These are phyloP conservation scores for Fusarium veterinarium DNA, from an alignment of 2,329 filamentous ascomycete genomes.

Conservation along the genomic window DNA sequence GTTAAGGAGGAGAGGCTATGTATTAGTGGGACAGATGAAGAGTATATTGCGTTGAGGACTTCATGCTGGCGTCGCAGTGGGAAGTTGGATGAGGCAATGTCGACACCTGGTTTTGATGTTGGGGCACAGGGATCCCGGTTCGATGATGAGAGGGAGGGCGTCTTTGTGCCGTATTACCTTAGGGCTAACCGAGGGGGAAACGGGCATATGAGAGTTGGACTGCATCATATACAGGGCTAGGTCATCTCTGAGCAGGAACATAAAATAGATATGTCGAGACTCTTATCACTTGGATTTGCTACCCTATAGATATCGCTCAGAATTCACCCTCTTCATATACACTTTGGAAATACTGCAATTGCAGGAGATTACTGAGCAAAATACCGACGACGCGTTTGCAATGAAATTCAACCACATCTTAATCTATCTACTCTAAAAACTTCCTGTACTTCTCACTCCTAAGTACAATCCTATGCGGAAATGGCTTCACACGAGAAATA, in stretches of 20 bases:
- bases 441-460: not conserved
- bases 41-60: constrained; percentile 20
- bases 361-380: too few species aligned
- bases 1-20: constrained; percentile 7
- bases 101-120: not conserved
- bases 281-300: not conserved
- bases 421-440: not conserved
- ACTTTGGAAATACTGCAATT: too few species aligned
- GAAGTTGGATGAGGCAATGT: accelerated
- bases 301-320: accelerated
- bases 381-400: too few species aligned
- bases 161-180: constrained; percentile 23
- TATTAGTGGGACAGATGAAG: constrained; percentile 2
- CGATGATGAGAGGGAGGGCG: not conserved
- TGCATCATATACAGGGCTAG: not conserved
- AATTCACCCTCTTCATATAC: too few species aligned
- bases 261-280: accelerated
- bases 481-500: constrained; percentile 11
- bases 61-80: constrained; percentile 9
- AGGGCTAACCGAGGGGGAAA: constrained; percentile 22
- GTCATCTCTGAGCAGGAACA: accelerated
- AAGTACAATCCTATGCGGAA: not conserved
- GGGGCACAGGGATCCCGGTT: accelerated
- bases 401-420: too few species aligned
- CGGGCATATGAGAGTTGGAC: constrained; percentile 33